phyloP scores from a whole-genome alignment of 352 stramenopile genomes.

The Aphanomyces euteiches region DNA sequence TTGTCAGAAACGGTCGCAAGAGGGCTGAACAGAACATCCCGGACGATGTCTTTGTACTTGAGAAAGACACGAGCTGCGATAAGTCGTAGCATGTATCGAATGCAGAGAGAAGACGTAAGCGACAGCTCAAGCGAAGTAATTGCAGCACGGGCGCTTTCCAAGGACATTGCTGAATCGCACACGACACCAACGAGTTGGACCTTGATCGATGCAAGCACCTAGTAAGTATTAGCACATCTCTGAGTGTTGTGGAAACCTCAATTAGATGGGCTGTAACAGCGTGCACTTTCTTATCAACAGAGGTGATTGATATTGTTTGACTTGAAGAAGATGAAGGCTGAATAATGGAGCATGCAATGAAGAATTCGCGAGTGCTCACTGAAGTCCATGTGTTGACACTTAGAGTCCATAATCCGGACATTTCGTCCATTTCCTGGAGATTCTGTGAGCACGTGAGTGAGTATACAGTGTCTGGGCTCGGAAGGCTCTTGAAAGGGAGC shows the following conservation, averaged over 20 bases:
- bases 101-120: neutral
- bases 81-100: conserved; percentile 2
- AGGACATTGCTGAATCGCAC: neutral
- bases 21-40: neutral
- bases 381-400: conserved; percentile 1
- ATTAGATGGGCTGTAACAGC: neutral
- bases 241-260: neutral
- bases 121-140: neutral
- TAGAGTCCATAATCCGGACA: neutral
- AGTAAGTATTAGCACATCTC: too few species aligned
- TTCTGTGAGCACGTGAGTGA: neutral
- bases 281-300: neutral
- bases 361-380: conserved; percentile 11
- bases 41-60: neutral
- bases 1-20: neutral
- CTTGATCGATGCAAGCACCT: too few species aligned
- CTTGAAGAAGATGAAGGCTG: neutral
- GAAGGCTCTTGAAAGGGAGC: neutral
- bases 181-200: conserved; percentile 10
- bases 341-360: conserved; percentile 19
- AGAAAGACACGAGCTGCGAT: neutral
- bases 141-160: neutral
- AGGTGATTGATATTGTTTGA: conserved; percentile 13
- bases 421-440: too few species aligned
- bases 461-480: conserved; percentile 9